Conservation (phyloP, 768 basidiomycete genomes). For the Naganishia friedmannii region DNA sequence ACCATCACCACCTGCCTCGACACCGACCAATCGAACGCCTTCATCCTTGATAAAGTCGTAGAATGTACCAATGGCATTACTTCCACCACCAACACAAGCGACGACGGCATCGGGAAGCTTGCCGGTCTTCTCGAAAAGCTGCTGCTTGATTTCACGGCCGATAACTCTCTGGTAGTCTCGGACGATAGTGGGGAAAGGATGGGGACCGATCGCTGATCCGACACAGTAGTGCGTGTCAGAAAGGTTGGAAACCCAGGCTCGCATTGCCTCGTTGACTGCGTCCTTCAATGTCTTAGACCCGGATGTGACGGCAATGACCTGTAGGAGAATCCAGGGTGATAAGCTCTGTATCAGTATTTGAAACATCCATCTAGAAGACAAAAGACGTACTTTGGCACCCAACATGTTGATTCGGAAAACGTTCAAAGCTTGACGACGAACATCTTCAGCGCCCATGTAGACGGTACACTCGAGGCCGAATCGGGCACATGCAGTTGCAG, state of each 20-base stretch:
- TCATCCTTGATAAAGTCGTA: slow-evolving; percentile 92
- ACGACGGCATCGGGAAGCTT: slow-evolving; percentile 92
- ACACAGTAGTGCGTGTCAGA: slow-evolving; percentile 92
- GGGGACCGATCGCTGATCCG: slow-evolving; percentile 94
- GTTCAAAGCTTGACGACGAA: slow-evolving; percentile 90
- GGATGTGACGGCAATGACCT: slow-evolving; percentile 91
- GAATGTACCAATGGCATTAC: slow-evolving; percentile 96
- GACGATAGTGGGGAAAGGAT: slow-evolving; percentile 98
- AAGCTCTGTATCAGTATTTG: too few relatives aligned
- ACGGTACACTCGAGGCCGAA: slow-evolving; percentile 93
- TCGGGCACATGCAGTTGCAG: slow-evolving; percentile 94
- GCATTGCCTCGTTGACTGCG: slow-evolving; percentile 95
- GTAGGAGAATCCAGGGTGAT: slow-evolving; percentile 8
- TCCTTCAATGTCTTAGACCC: slow-evolving; percentile 95
- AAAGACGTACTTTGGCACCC: slow-evolving; percentile 68
- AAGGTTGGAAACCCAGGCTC: slow-evolving; percentile 97
- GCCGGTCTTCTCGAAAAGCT: slow-evolving; percentile 67
- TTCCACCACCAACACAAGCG: slow-evolving; percentile 96
- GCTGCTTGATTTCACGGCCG: slow-evolving; percentile 86
- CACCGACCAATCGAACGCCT: slow-evolving; percentile 79
- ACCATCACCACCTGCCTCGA: slow-evolving; percentile 98
- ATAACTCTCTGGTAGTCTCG: slow-evolving; percentile 97
- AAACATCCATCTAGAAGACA: not conserved
- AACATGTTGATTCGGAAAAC: slow-evolving; percentile 98
- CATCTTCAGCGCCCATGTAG: slow-evolving; percentile 98